Percentiles rank a stretch among this genome's conserved stretches.
Conservation (phyloP, 352 stramenopile genomes). For the Saprolegnia diclina region DNA sequence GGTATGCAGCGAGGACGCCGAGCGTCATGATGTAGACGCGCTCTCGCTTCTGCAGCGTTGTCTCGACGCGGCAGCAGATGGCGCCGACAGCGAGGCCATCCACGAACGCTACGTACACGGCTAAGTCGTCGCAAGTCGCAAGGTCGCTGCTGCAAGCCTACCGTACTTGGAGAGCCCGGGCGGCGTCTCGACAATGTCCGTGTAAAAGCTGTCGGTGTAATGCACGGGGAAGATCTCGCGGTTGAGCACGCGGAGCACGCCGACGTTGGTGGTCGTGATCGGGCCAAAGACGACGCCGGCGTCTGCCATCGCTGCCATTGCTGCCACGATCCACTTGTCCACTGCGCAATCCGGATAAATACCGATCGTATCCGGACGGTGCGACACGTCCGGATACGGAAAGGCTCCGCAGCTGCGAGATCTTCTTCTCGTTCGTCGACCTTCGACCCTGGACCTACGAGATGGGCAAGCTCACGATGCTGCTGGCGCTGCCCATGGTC, state of each 20-base stretch:
- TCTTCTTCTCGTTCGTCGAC: no score
- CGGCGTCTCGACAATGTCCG: constrained; percentile 68
- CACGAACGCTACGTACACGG: constrained; percentile 47
- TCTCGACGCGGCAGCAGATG: constrained; percentile 86
- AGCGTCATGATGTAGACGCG: constrained; percentile 95
- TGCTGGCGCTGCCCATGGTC: not conserved
- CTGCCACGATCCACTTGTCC: no score
- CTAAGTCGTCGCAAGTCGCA: constrained; percentile 13
- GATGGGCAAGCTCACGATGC: not conserved
- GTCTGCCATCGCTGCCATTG: no score
- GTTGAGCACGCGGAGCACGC: constrained; percentile 86
- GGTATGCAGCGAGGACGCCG: constrained; percentile 84
- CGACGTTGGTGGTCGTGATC: constrained; percentile 58
- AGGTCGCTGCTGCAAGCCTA: constrained; percentile 27
- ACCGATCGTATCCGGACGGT: no score
- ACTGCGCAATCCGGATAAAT: no score
- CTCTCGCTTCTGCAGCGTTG: constrained; percentile 27
- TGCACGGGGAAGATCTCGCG: constrained; percentile 86
- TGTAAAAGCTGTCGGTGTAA: constrained; percentile 92
- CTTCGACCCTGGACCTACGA: not conserved
- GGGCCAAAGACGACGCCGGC: constrained; percentile 31
- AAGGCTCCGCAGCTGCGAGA: no score
- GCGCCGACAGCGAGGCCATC: constrained; percentile 80
- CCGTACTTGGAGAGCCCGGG: constrained; percentile 47
- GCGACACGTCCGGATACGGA: no score